Evolutionary conservation across 768 basidiomycete genomes (phyloP), one percentile per base, ranked within the genome.

Genomic region (Gloeostereum incarnatum): DNA sequence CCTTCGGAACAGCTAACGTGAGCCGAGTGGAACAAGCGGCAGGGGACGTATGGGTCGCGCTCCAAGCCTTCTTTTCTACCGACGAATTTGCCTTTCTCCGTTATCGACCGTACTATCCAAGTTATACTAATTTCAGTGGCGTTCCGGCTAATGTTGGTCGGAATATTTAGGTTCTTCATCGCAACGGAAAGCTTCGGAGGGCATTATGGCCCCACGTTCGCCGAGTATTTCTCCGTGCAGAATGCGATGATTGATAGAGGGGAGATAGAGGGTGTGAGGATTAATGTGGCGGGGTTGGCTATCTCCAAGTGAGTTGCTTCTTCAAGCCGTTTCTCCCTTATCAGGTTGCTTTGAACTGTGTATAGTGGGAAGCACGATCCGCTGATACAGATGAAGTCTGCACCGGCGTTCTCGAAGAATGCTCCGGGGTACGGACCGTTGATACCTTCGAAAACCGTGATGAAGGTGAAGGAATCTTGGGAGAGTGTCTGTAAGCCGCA

Each of bases 101-200:
- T 38, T 70, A 61, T 26, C 59, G 76, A 47, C 71, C 79, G 75
- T 75, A 45, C 25, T 69, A 43, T n/a, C n/a, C 10, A 36, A 3
- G 20, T 6, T 4, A 11, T 39, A n/a, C 11, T n/a, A n/a, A n/a
- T n/a, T 39, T 16, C 36, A 3, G n/a, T n/a, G n/a, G n/a, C n/a
- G n/a, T n/a, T n/a, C n/a, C n/a, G 31, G 16, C 11, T 21, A 41
- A 10, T 26, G 20, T n/a, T n/a, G n/a, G n/a, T n/a, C n/a, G n/a
- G n/a, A 11, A 5, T 22, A 0, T 18, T 14, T 26, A 78, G 78
- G 46, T 78, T 81, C 45, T 68, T 78, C 26, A 65, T 81, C 32
- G 67, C 75, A 1, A 78, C 78, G 4, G 78, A 82, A 50, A 77
- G 75, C 36, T 82, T 78, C 39, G 79, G 79, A 5, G 78, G 78